Conservation (phyloP, 768 basidiomycete genomes). For the Leccinum truebloodii region DNA sequence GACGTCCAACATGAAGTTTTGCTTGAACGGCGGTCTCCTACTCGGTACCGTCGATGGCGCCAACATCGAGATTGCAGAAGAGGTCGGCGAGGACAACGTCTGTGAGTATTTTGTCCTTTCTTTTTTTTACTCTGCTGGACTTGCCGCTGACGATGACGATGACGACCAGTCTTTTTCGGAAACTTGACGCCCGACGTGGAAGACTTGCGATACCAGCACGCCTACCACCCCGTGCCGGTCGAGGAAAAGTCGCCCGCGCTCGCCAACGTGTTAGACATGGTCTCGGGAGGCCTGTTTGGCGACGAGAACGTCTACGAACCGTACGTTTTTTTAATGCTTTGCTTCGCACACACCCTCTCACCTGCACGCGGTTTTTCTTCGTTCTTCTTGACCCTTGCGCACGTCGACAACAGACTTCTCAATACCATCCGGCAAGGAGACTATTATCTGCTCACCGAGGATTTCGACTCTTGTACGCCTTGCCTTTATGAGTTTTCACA, state of each 20-base stretch:
- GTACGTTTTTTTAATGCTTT: constrained; percentile 41
- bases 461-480: constrained; percentile 86
- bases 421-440: constrained; percentile 78
- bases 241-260: constrained; percentile 84
- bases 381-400: not conserved
- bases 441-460: constrained; percentile 83
- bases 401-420: constrained; percentile 49
- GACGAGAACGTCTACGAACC: constrained; percentile 83
- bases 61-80: constrained; percentile 95
- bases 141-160: not conserved
- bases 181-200: constrained; percentile 87
- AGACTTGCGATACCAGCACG: constrained; percentile 82
- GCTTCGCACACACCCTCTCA: not conserved
- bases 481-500: not conserved
- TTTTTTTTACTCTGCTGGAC: no score
- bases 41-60: constrained; percentile 94
- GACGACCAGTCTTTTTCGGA: constrained; percentile 77
- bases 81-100: constrained; percentile 90
- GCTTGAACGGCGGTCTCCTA: constrained; percentile 86
- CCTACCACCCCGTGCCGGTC: constrained; percentile 78
- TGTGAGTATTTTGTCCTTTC: constrained; percentile 42
- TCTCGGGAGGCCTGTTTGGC: constrained; percentile 81
- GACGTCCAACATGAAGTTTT: constrained; percentile 89
- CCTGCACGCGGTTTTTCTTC: not conserved
- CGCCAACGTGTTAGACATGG: constrained; percentile 71